These are phyloP conservation scores for Begonia loranthoides DNA, from an alignment of 306 rosid species.

Conservation along the genomic window DNA sequence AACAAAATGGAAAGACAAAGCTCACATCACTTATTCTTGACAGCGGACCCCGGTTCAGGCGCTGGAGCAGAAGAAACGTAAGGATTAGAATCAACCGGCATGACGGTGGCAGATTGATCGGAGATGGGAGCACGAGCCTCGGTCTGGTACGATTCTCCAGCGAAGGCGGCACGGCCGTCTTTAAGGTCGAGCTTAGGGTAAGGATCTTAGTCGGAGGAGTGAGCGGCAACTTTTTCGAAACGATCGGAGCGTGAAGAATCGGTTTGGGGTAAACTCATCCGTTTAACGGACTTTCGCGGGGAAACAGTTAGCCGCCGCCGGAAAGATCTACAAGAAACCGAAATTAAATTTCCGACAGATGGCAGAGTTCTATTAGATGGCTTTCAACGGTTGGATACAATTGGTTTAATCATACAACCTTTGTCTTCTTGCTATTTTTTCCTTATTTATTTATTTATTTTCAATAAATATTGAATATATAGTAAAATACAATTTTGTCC, in stretches of 20 bases:
- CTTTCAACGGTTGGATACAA: no score
- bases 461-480: no score
- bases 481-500: no score
- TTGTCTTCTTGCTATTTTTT: no score
- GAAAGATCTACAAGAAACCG: no score
- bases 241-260: background rate
- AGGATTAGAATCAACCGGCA: slow-evolving; percentile 73
- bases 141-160: slow-evolving; percentile 22
- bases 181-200: slow-evolving; percentile 63
- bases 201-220: slow-evolving; percentile 52
- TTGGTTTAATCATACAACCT: no score
- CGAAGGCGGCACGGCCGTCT: slow-evolving; percentile 35
- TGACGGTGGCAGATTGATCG: slow-evolving; percentile 39
- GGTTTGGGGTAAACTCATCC: no score
- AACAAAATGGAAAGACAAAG: background rate
- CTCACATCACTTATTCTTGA: slow-evolving; percentile 30
- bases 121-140: slow-evolving; percentile 36
- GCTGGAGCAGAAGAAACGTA: slow-evolving; percentile 54
- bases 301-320: no score
- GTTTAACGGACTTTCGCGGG: no score
- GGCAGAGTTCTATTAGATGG: no score
- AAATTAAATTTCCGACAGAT: no score
- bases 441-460: no score
- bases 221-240: slow-evolving; percentile 9
- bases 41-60: slow-evolving; percentile 20